These are phyloP conservation scores for Aspergillus diversus DNA, from an alignment of 495 filamentous ascomycete genomes.

Conservation along the genomic window DNA sequence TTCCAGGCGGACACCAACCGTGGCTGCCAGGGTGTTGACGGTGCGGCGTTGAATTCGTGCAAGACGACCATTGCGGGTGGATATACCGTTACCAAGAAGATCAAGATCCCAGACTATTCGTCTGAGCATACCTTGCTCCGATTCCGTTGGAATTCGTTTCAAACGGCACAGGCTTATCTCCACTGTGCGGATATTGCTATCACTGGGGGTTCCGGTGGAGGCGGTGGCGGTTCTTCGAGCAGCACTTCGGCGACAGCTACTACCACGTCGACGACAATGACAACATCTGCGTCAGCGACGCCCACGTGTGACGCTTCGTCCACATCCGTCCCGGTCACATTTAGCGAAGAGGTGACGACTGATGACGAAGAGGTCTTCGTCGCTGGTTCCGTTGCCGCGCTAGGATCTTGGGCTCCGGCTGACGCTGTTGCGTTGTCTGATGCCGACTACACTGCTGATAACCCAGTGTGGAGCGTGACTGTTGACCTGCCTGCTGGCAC, in stretches of 20 bases:
- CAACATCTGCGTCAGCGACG: not conserved
- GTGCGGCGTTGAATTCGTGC: slow-evolving; percentile 47
- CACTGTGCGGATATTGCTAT: slow-evolving; percentile 54
- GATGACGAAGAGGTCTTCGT: slow-evolving; percentile 64
- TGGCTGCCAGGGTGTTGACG: slow-evolving; percentile 56
- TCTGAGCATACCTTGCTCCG: slow-evolving; percentile 55
- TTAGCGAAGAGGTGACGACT: slow-evolving; percentile 55
- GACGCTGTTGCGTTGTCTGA: slow-evolving; percentile 55
- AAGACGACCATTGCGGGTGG: slow-evolving; percentile 56
- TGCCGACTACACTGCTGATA: slow-evolving; percentile 48
- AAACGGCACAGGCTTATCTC: slow-evolving; percentile 60
- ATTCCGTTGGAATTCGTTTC: slow-evolving; percentile 61
- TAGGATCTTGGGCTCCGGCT: slow-evolving; percentile 57
- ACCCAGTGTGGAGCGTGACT: slow-evolving; percentile 58
- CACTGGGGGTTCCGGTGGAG: too few species aligned
- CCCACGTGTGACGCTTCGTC: slow-evolving; percentile 30
- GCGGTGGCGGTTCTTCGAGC: not conserved
- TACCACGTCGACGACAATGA: not conserved
- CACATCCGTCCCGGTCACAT: slow-evolving; percentile 56
- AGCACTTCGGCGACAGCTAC: not conserved
- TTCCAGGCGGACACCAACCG: slow-evolving; percentile 33
- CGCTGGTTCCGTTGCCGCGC: slow-evolving; percentile 49
- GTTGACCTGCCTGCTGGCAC: slow-evolving; percentile 51
- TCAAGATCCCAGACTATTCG: slow-evolving; percentile 50
- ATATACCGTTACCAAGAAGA: slow-evolving; percentile 58